Evolutionary conservation across 2,329 filamentous ascomycete species (phyloP).

Genomic region (Trichoderma koningiopsis): DNA sequence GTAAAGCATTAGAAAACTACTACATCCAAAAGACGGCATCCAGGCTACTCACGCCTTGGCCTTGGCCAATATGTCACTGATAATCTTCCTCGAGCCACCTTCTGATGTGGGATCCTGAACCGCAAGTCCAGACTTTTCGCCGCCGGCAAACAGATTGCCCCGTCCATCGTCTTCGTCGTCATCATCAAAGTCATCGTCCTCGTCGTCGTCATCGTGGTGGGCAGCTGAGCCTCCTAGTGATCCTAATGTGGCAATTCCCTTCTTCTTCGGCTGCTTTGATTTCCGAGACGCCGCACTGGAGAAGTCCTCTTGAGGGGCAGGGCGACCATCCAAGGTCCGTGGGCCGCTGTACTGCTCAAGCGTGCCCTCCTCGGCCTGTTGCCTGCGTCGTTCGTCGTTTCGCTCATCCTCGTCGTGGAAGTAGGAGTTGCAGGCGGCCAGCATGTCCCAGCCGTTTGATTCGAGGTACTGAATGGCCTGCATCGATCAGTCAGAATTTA

Average conservation of each 20-base stretch:
- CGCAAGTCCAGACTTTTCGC: constrained; percentile 77
- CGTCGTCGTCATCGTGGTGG: constrained; percentile 57
- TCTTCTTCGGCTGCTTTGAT: constrained; percentile 52
- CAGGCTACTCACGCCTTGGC: constrained; percentile 56
- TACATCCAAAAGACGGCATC: not conserved
- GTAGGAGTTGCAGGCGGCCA: constrained; percentile 62
- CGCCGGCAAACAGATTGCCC: constrained; percentile 77
- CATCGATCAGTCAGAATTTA: not conserved
- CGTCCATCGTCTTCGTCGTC: constrained; percentile 60
- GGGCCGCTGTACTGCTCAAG: constrained; percentile 56
- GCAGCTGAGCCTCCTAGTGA: constrained; percentile 53
- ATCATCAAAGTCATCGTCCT: constrained; percentile 62
- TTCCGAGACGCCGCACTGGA: constrained; percentile 38
- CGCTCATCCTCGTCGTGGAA: constrained; percentile 60
- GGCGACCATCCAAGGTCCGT: constrained; percentile 64
- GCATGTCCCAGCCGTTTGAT: constrained; percentile 67
- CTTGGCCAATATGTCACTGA: constrained; percentile 66
- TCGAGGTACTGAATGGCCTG: constrained; percentile 70
- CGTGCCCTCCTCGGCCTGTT: constrained; percentile 43
- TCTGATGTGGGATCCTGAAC: constrained; percentile 62
- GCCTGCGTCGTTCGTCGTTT: constrained; percentile 47
- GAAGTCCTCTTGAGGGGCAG: constrained; percentile 49
- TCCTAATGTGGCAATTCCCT: constrained; percentile 62
- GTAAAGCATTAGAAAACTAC: constrained; percentile 27
- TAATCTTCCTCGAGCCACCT: constrained; percentile 55